A percentile compares a stretch with the other conserved stretches of the same genome.
Evolutionary conservation across 768 basidiomycete species (phyloP).

Genomic region (Rhodosporidiobolus sp.): DNA sequence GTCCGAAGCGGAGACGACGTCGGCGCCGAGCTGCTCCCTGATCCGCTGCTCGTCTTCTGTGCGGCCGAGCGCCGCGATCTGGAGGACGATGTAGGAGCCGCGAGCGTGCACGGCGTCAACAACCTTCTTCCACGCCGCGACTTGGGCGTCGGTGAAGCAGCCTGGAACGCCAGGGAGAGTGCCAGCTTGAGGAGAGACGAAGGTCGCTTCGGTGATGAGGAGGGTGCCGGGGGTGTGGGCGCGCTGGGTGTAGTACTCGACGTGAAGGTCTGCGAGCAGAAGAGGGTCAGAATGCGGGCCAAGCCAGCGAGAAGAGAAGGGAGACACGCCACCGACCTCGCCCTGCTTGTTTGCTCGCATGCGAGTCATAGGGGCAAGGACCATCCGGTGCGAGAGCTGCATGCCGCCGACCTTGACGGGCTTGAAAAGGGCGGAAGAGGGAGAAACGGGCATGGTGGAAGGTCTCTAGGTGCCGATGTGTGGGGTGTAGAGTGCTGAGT

Average conservation of each 20-base stretch:
- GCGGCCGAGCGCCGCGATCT: constrained; percentile 60
- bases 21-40: constrained; percentile 42
- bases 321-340: constrained; percentile 4
- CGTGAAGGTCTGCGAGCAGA: background rate
- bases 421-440: constrained; percentile 16
- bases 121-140: constrained; percentile 60
- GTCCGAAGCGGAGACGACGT: constrained; percentile 31
- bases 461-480: no score
- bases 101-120: constrained; percentile 61
- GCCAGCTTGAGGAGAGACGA: constrained; percentile 51
- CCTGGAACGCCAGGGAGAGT: constrained; percentile 47
- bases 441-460: background rate
- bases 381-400: constrained; percentile 34
- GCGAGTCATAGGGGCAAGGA: constrained; percentile 43
- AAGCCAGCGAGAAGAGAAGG: background rate
- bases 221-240: constrained; percentile 55
- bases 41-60: background rate
- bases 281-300: no score
- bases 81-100: constrained; percentile 57
- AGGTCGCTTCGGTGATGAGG: constrained; percentile 56
- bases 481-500: no score
- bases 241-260: constrained; percentile 44
- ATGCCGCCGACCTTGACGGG: constrained; percentile 38
- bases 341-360: constrained; percentile 35
- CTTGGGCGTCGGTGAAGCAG: constrained; percentile 51